phyloP scores from a whole-genome alignment of 306 rosid genomes.

The Fragaria nilgerrensis region DNA sequence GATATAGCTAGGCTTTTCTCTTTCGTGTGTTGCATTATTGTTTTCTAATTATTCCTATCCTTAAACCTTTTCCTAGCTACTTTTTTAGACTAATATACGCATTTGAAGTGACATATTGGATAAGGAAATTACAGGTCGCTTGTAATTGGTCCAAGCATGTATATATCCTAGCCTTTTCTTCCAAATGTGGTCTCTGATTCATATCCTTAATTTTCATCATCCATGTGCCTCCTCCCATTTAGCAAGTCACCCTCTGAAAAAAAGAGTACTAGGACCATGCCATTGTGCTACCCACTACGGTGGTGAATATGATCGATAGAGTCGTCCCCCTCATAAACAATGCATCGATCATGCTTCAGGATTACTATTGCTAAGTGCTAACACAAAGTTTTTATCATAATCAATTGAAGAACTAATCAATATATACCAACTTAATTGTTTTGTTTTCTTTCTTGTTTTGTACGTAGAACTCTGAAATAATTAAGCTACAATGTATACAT shows the following conservation, averaged over 20 bases:
- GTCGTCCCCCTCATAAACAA: not conserved
- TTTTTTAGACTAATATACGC: not conserved
- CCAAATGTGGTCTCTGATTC: slow-evolving; percentile 1
- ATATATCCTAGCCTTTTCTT: not conserved
- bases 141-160: not conserved
- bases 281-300: not conserved
- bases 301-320: not conserved
- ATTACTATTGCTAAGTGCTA: no score
- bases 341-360: no score
- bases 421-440: not conserved
- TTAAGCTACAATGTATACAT: not conserved
- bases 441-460: not conserved
- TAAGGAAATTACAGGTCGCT: not conserved
- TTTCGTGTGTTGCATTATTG: not conserved
- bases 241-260: not conserved
- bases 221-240: not conserved
- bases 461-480: not conserved
- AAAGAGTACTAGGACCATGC: not conserved
- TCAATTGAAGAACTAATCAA: no score
- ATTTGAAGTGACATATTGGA: not conserved
- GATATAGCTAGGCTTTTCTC: not conserved
- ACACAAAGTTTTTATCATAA: no score
- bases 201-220: not conserved
- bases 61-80: not conserved
- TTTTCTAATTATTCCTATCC: not conserved